Conservation (phyloP, 805 yeast genomes). For the Torulaspora delbrueckii region DNA sequence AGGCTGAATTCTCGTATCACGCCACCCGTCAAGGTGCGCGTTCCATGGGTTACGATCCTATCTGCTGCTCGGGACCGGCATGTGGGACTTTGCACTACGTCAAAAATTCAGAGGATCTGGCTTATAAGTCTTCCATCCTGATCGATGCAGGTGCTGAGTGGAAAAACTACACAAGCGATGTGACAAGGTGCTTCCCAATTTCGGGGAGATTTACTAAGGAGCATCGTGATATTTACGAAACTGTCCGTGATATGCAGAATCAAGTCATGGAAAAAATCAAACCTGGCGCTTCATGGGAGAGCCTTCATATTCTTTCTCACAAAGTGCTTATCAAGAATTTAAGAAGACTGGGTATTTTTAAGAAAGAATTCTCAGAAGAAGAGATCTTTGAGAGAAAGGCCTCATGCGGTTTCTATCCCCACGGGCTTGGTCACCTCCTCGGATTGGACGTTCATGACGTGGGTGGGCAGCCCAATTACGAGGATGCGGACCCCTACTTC, state of each 20-base stretch:
- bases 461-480: slow-evolving; percentile 82
- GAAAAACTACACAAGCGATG: slow-evolving; percentile 88
- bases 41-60: slow-evolving; percentile 85
- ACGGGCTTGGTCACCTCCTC: slow-evolving; percentile 88
- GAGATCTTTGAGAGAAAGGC: slow-evolving; percentile 68
- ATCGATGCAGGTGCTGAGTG: slow-evolving; percentile 98
- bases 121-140: slow-evolving; percentile 59
- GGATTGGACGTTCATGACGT: slow-evolving; percentile 98
- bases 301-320: slow-evolving; percentile 76
- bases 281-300: slow-evolving; percentile 86
- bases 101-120: slow-evolving; percentile 64
- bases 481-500: slow-evolving; percentile 74
- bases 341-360: slow-evolving; percentile 70
- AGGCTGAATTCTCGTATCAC: slow-evolving; percentile 93
- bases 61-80: slow-evolving; percentile 89
- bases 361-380: slow-evolving; percentile 47
- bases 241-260: slow-evolving; percentile 78
- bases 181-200: slow-evolving; percentile 92
- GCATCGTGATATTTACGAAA: slow-evolving; percentile 72
- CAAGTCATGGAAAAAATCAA: slow-evolving; percentile 64
- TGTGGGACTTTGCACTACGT: slow-evolving; percentile 90
- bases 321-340: slow-evolving; percentile 67
- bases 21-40: slow-evolving; percentile 92
- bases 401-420: slow-evolving; percentile 83
- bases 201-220: slow-evolving; percentile 86